Base-by-base conservation (phyloP, 106 monocot species). In the Acanthochlamys bracteata region DNA sequence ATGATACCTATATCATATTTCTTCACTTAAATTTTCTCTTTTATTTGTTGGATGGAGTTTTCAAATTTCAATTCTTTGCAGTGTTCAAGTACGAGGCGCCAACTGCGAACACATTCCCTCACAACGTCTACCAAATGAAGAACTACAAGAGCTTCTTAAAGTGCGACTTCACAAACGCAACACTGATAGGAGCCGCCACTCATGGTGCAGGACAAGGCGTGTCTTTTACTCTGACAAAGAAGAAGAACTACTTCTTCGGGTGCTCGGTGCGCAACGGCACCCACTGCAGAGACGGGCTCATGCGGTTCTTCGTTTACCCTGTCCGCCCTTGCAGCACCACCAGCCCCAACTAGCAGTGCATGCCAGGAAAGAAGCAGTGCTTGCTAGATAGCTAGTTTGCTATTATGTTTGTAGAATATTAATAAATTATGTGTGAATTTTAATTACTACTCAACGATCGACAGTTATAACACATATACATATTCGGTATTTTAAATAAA, bases 21-120 rank as follows among this genome's bases (percentile, higher is more conserved):
- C 17, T 20, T 62, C 15, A 14, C 33, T 39, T 40, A 43, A 43
- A 43, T 8, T 43, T 43, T 43, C 13, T 43, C 13, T 43, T 43
- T 43, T 43, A 8, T 43, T 43, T 43, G 7, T 8, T 8, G 13
- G 13, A 43, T 8, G 13, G 13, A 43, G 7, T 13, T 43, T 7
- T 8, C 4, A 0, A 0, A 1, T 41, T 3, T 41, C 41, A 20
- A 40, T 39, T 12, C 8, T 41, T 20, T 17, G 63, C n/a, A 64
- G 63, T 64, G 42, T 64, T 64, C 22, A 64, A 4, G 63, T 64
- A 64, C 20, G 42, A 64, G 20, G 42, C 63, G 10, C 63, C 63
- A 10, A 43, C 14, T 15, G 11, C 6, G 16, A 64, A 15, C 63
- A 64, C 63, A 17, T 46, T 46, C 39, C 63, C 63, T 0, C 63